A percentile compares a stretch with the other conserved stretches of the same genome.
Conservation (phyloP, 305 asterid species). For the Withania somnifera region DNA sequence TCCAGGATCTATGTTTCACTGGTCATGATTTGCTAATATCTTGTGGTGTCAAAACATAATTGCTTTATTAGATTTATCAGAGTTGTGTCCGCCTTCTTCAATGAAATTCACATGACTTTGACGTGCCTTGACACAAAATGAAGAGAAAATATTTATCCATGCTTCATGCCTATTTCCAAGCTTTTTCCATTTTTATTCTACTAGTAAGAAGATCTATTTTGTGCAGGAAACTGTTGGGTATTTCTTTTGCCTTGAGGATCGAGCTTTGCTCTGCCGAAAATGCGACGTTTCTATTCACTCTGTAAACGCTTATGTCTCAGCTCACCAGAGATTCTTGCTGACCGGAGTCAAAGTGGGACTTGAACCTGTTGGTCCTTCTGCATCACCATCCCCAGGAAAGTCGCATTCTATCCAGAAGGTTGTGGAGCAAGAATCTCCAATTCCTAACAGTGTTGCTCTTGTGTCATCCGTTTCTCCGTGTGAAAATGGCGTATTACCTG, state of each 20-base stretch:
- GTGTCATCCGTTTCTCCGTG: constrained; percentile 22
- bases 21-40: background rate
- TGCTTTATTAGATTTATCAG: background rate
- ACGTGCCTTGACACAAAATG: background rate
- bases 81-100: background rate
- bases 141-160: background rate
- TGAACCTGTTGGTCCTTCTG: constrained; percentile 37
- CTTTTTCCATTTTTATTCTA: background rate
- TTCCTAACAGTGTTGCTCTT: constrained; percentile 5
- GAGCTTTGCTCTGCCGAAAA: constrained; percentile 81
- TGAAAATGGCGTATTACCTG: constrained; percentile 13
- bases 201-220: background rate
- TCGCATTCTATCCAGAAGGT: constrained; percentile 25
- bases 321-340: constrained; percentile 73
- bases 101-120: background rate
- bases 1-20: background rate
- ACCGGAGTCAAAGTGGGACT: constrained; percentile 86
- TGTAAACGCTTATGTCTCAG: constrained; percentile 46
- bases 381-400: constrained; percentile 35
- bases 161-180: background rate
- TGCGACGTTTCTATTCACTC: constrained; percentile 84
- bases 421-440: constrained; percentile 14
- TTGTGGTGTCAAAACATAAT: background rate
- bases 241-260: constrained; percentile 91
- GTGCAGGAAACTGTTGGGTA: constrained; percentile 77